Conservation (phyloP, 2,329 filamentous ascomycete species). For the Acarospora socialis region DNA sequence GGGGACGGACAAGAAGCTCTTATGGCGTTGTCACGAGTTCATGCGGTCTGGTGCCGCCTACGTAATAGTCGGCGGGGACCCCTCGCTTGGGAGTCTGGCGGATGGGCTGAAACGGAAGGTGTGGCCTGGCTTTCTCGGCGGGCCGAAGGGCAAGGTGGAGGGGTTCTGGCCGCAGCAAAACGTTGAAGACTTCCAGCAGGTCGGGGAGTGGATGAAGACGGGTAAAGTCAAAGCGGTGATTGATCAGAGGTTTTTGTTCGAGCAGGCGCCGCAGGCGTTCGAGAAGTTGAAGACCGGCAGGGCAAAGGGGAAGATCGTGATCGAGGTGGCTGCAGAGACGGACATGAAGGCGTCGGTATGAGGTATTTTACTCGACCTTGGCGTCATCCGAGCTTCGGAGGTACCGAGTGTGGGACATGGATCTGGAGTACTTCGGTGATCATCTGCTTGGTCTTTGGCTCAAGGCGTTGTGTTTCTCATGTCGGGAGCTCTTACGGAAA, state of each 20-base stretch:
- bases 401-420: too few relatives aligned
- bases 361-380: too few relatives aligned
- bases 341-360: too few relatives aligned
- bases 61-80: conserved; percentile 9
- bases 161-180: conserved; percentile 26
- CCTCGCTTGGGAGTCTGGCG: background rate
- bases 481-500: too few relatives aligned
- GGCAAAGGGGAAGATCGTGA: conserved; percentile 45
- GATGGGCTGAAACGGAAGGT: conserved; percentile 6
- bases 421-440: too few relatives aligned
- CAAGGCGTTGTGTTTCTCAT: too few relatives aligned
- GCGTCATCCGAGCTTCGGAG: too few relatives aligned
- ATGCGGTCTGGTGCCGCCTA: conserved; percentile 12
- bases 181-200: conserved; percentile 31
- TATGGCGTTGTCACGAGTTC: conserved; percentile 5
- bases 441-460: too few relatives aligned
- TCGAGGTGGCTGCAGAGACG: conserved; percentile 27
- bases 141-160: conserved; percentile 29
- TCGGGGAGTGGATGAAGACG: conserved; percentile 43
- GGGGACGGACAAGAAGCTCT: conserved; percentile 16
- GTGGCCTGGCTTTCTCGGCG: conserved; percentile 21
- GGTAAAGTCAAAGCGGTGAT: conserved; percentile 44
- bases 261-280: conserved; percentile 43
- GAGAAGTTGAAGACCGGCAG: conserved; percentile 42
- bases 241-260: conserved; percentile 41